Percentiles rank a stretch among this genome's conserved stretches.
phyloP scores from a whole-genome alignment of 1,284 basidiomycete genomes.

The Lentinus polychrous region DNA sequence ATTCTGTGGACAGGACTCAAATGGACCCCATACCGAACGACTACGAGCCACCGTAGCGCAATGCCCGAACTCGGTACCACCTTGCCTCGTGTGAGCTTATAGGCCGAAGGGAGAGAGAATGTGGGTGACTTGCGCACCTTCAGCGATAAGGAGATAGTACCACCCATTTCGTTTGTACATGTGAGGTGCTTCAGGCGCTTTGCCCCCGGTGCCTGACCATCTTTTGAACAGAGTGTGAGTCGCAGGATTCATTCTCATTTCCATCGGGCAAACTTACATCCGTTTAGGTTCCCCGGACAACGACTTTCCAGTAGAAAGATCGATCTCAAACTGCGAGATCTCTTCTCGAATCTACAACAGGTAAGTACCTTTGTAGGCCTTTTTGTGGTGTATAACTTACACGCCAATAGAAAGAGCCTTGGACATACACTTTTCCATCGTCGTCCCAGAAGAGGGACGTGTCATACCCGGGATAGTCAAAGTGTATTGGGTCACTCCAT shows the following conservation, averaged over 20 bases:
- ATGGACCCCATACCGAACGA: no score
- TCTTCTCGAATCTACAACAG: slow-evolving; percentile 30
- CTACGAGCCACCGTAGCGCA: no score
- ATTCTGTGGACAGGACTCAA: no score
- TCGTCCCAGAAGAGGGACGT: slow-evolving; percentile 30
- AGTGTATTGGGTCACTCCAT: slow-evolving; percentile 31
- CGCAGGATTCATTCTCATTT: no score
- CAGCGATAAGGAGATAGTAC: slow-evolving; percentile 26
- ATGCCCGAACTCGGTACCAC: no score
- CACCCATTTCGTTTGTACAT: slow-evolving; percentile 20
- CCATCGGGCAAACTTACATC: no score
- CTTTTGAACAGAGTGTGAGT: no score
- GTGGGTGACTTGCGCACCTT: slow-evolving; percentile 16
- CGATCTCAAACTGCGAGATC: slow-evolving; percentile 14
- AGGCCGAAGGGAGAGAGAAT: no score
- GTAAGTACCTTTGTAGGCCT: slow-evolving; percentile 21
- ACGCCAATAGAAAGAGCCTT: slow-evolving; percentile 28
- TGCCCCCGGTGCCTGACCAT: no score
- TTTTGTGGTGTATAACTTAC: slow-evolving; percentile 24
- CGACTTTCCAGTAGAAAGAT: not conserved
- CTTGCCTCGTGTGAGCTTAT: no score
- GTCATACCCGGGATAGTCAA: slow-evolving; percentile 30
- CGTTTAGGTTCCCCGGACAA: not conserved
- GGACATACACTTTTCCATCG: slow-evolving; percentile 27
- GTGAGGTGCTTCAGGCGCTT: slow-evolving; percentile 26